phyloP scores from a whole-genome alignment of 2,329 filamentous ascomycete genomes.

The Diaporthe sp. region DNA sequence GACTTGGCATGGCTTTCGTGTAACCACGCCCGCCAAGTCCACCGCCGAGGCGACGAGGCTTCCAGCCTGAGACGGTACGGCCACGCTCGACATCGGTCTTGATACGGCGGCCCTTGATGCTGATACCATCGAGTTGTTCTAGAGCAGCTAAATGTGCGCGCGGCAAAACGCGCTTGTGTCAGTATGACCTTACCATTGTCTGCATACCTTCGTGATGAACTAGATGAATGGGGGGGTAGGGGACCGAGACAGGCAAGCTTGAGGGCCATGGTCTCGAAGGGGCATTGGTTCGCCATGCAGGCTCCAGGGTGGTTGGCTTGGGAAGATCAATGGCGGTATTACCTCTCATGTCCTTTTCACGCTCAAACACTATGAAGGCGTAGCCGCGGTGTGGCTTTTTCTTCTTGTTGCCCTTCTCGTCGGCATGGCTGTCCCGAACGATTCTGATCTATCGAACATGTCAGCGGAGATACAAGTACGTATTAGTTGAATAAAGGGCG shows the following conservation, averaged over 20 bases:
- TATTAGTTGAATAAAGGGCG: not conserved
- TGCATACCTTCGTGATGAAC: slow-evolving; percentile 48
- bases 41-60: slow-evolving; percentile 90
- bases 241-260: slow-evolving; percentile 67
- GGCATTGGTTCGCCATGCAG: slow-evolving; percentile 51
- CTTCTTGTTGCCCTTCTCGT: slow-evolving; percentile 80
- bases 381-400: slow-evolving; percentile 90
- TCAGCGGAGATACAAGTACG: slow-evolving; percentile 3
- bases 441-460: slow-evolving; percentile 79
- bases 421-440: slow-evolving; percentile 80
- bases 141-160: slow-evolving; percentile 83
- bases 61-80: slow-evolving; percentile 94
- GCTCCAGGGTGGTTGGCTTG: slow-evolving; percentile 59
- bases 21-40: slow-evolving; percentile 94
- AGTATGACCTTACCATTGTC: slow-evolving; percentile 74
- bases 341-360: slow-evolving; percentile 99
- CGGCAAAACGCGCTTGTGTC: slow-evolving; percentile 74
- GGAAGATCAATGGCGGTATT: slow-evolving; percentile 66
- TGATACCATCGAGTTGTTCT: slow-evolving; percentile 86
- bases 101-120: slow-evolving; percentile 92
- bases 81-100: slow-evolving; percentile 97
- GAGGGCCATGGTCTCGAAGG: slow-evolving; percentile 67
- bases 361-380: slow-evolving; percentile 96
- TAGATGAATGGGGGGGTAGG: slow-evolving; percentile 44
- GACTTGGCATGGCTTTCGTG: slow-evolving; percentile 82